phyloP scores from a whole-genome alignment of 2,329 filamentous ascomycete species.

The Bipolaris oryzae region DNA sequence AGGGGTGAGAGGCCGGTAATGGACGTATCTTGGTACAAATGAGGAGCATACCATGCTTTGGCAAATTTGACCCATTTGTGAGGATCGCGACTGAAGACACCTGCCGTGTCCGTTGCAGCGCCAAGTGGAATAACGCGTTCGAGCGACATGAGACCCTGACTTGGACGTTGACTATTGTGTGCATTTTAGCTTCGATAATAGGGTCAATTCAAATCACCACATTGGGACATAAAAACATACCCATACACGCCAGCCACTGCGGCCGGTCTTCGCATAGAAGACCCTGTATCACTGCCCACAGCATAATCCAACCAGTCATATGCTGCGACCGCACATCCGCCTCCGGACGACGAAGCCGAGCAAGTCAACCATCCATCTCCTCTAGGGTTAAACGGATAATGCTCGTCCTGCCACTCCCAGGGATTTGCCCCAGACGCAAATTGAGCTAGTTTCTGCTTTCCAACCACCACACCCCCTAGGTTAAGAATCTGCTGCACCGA shows the following conservation, averaged over 20 bases:
- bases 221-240: background rate
- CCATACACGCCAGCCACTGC: constrained; percentile 54
- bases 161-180: constrained; percentile 25
- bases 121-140: constrained; percentile 33
- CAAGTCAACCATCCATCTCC: constrained; percentile 37
- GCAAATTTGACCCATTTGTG: constrained; percentile 48
- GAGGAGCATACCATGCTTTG: constrained; percentile 49
- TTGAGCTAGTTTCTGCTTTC: constrained; percentile 60
- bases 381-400: constrained; percentile 54
- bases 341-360: constrained; percentile 44
- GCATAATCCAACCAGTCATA: constrained; percentile 57
- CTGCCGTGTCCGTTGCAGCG: constrained; percentile 34
- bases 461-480: constrained; percentile 53
- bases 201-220: background rate
- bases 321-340: constrained; percentile 48
- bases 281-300: constrained; percentile 55
- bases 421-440: constrained; percentile 48
- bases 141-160: constrained; percentile 34
- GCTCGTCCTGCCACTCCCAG: constrained; percentile 39
- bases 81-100: constrained; percentile 34
- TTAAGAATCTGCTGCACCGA: constrained; percentile 34
- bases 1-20: constrained; percentile 49
- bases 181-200: background rate
- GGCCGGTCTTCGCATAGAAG: constrained; percentile 56
- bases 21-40: constrained; percentile 42